Percentiles rank a stretch among this genome's conserved stretches.
These are phyloP conservation scores for Exserohilum rostratum DNA, from an alignment of 2,329 filamentous ascomycete genomes.

Conservation along the genomic window DNA sequence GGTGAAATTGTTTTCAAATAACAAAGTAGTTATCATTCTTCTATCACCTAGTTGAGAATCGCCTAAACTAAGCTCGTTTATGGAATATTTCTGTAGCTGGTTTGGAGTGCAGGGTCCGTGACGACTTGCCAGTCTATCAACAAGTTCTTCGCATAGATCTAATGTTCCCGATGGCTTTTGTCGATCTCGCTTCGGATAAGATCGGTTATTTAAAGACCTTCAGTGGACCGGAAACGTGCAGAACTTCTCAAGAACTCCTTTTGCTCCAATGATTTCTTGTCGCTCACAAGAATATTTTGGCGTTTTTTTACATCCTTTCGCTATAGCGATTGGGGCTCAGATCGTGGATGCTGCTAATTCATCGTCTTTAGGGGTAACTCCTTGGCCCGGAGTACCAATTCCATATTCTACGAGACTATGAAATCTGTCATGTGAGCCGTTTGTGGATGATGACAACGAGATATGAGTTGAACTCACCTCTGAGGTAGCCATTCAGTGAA, in stretches of 20 bases:
- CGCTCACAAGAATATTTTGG: neutral
- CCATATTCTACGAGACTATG: slow-evolving; percentile 11
- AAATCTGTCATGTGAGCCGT: neutral
- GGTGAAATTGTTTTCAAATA: neutral
- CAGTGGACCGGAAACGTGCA: neutral
- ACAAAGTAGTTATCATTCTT: neutral
- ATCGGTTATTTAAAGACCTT: neutral
- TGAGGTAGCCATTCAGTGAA: neutral
- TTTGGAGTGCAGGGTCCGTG: neutral
- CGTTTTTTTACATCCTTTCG: neutral
- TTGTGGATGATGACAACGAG: neutral
- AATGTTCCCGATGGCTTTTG: neutral
- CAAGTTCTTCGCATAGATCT: neutral
- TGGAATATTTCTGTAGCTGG: slow-evolving; percentile 4
- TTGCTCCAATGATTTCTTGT: neutral
- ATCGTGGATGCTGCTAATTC: slow-evolving; percentile 3
- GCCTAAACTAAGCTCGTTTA: neutral
- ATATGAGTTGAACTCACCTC: neutral
- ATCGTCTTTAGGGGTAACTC: slow-evolving; percentile 6
- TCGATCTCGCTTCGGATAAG: neutral
- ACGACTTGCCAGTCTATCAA: slow-evolving; percentile 9
- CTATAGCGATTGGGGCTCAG: slow-evolving; percentile 3
- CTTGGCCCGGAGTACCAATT: slow-evolving; percentile 6
- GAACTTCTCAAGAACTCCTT: neutral
- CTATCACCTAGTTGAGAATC: neutral